A percentile compares a stretch with the other conserved stretches of the same genome.
Conservation (phyloP, 768 basidiomycete genomes). For the Mrakia hoshinonis region DNA sequence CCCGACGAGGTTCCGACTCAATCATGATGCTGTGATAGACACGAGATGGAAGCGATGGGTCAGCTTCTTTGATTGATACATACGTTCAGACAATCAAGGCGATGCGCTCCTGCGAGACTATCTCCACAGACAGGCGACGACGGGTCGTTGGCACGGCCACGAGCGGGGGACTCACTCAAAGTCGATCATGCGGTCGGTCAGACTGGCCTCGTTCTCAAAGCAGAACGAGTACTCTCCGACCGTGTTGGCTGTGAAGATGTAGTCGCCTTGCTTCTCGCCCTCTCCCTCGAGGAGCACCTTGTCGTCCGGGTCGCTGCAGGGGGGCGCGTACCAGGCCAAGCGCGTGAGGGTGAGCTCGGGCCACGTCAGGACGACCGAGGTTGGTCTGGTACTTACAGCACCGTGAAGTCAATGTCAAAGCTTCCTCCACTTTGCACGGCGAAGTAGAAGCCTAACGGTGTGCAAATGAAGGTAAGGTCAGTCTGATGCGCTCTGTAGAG, state of each 20-base stretch:
- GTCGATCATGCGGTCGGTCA: constrained; percentile 72
- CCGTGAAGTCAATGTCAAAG: constrained; percentile 28
- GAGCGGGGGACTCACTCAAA: constrained; percentile 45
- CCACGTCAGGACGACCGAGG: not conserved
- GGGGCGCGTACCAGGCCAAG: constrained; percentile 89
- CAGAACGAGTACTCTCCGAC: constrained; percentile 55
- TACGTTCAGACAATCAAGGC: too few relatives aligned
- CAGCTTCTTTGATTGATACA: too few relatives aligned
- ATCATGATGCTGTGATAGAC: constrained; percentile 79
- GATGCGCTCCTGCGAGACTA: too few relatives aligned
- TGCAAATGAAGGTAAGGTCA: constrained; percentile 54
- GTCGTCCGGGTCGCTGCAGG: constrained; percentile 84
- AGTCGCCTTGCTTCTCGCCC: constrained; percentile 91
- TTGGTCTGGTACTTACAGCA: constrained; percentile 9
- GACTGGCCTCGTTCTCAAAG: constrained; percentile 72
- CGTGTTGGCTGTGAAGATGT: constrained; percentile 86
- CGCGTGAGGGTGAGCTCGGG: constrained; percentile 42
- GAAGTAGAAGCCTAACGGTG: constrained; percentile 84
- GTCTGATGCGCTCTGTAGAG: constrained; percentile 53
- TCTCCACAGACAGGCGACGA: too few relatives aligned
- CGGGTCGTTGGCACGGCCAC: too few relatives aligned
- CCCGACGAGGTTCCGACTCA: constrained; percentile 87
- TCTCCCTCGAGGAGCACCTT: constrained; percentile 77
- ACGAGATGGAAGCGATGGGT: not conserved
- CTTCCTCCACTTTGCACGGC: constrained; percentile 46